Evolutionary conservation across 2,329 filamentous ascomycete species (phyloP).

Genomic region (Pseudogymnoascus verrucosus): DNA sequence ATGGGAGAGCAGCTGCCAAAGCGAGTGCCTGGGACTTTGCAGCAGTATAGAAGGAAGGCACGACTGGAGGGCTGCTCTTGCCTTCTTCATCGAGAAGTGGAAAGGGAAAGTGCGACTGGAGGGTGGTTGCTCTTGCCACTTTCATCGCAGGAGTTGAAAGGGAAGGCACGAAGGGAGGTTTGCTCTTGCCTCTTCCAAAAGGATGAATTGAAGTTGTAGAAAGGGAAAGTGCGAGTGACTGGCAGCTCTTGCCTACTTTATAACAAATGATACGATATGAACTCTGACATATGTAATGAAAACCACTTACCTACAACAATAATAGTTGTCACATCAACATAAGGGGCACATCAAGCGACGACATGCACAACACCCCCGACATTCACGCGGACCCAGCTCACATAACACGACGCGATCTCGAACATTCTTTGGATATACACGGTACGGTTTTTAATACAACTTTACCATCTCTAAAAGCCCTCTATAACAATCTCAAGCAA

Average conservation of each 20-base stretch:
- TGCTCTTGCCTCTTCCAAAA: not conserved
- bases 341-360: not conserved
- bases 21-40: not conserved
- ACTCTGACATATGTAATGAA: not conserved
- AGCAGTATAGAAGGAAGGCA: not conserved
- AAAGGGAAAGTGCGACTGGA: not conserved
- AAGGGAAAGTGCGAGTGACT: not conserved
- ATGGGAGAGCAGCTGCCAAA: not conserved
- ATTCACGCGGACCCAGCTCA: not conserved
- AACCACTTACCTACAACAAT: not conserved
- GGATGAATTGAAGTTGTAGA: not conserved
- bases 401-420: not conserved
- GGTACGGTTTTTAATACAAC: conserved; percentile 29
- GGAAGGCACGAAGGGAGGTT: not conserved
- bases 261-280: not conserved
- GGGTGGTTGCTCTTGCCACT: too few relatives aligned
- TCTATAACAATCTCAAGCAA: conserved; percentile 21
- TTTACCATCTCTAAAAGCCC: not conserved
- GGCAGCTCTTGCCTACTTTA: not conserved
- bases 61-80: not conserved
- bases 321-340: not conserved
- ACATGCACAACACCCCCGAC: not conserved
- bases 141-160: not conserved
- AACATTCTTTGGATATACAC: conserved; percentile 35
- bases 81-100: not conserved